These are phyloP conservation scores for Thermomucor indicae-seudaticae DNA, from an alignment of 371 early-diverging fungal species.

Conservation along the genomic window DNA sequence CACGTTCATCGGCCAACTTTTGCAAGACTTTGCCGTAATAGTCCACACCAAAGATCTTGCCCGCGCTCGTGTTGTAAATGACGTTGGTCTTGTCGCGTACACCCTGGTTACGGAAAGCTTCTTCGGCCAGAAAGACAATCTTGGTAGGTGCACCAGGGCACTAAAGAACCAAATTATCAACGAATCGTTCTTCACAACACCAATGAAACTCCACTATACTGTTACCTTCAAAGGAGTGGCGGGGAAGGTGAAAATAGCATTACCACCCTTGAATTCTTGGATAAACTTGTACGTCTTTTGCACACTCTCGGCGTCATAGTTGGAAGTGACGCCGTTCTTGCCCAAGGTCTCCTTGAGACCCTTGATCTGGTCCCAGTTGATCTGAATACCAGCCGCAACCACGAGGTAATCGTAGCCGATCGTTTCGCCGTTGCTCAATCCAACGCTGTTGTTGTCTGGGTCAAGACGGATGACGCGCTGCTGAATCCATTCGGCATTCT, in stretches of 20 bases:
- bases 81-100: slow-evolving; percentile 69
- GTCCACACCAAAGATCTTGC: slow-evolving; percentile 87
- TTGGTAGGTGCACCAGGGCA: slow-evolving; percentile 93
- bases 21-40: slow-evolving; percentile 76
- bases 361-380: slow-evolving; percentile 75
- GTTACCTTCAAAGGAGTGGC: slow-evolving; percentile 76
- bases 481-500: slow-evolving; percentile 73
- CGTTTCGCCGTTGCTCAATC: slow-evolving; percentile 60
- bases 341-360: slow-evolving; percentile 75
- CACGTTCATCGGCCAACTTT: slow-evolving; percentile 64
- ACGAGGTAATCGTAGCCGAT: slow-evolving; percentile 85
- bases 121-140: slow-evolving; percentile 87
- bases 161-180: slow-evolving; percentile 6
- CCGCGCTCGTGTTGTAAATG: slow-evolving; percentile 71
- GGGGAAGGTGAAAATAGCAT: slow-evolving; percentile 90
- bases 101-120: slow-evolving; percentile 66
- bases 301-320: slow-evolving; percentile 76
- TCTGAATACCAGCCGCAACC: slow-evolving; percentile 83
- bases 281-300: slow-evolving; percentile 74
- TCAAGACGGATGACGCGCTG: slow-evolving; percentile 64
- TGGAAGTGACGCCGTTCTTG: slow-evolving; percentile 80
- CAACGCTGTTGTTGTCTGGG: slow-evolving; percentile 67
- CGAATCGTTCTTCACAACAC: background rate
- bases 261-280: slow-evolving; percentile 72
- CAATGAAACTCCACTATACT: background rate